phyloP scores from a whole-genome alignment of 139 green algal genomes.

The Chlorella sp. region DNA sequence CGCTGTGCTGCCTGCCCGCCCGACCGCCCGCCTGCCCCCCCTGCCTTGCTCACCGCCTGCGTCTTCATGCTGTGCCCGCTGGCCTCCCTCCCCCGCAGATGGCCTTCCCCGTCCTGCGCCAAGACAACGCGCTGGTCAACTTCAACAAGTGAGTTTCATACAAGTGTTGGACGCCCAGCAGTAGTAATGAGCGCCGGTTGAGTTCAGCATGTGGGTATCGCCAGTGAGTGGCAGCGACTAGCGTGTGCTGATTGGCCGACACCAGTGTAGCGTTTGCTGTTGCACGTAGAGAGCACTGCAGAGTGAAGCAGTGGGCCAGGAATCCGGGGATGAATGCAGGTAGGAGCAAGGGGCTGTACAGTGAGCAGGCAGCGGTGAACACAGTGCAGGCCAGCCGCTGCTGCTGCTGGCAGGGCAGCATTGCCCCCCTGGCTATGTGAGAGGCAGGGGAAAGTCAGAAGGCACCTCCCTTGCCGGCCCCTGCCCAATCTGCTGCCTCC shows the following conservation, averaged over 20 bases:
- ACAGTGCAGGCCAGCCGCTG: too few relatives aligned
- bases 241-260: not conserved
- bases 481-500: not conserved
- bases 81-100: constrained; percentile 59
- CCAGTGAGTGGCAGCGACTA: not conserved
- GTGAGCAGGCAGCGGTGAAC: too few relatives aligned
- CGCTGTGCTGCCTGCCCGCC: not conserved
- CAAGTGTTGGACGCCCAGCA: not conserved
- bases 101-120: constrained; percentile 77
- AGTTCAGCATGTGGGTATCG: not conserved
- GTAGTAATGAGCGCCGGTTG: not conserved
- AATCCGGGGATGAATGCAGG: too few relatives aligned
- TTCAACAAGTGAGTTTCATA: constrained; percentile 64
- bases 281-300: not conserved
- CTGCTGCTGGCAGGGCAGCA: too few relatives aligned
- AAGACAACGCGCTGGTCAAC: constrained; percentile 76
- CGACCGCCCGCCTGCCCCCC: not conserved
- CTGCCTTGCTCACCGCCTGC: too few relatives aligned
- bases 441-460: too few relatives aligned
- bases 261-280: too few relatives aligned
- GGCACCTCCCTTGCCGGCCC: too few relatives aligned
- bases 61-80: too few relatives aligned
- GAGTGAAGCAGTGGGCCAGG: not conserved
- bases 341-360: too few relatives aligned
- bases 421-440: too few relatives aligned